Conservation (phyloP, 345 rosid genomes). For the Brassica rapa region DNA sequence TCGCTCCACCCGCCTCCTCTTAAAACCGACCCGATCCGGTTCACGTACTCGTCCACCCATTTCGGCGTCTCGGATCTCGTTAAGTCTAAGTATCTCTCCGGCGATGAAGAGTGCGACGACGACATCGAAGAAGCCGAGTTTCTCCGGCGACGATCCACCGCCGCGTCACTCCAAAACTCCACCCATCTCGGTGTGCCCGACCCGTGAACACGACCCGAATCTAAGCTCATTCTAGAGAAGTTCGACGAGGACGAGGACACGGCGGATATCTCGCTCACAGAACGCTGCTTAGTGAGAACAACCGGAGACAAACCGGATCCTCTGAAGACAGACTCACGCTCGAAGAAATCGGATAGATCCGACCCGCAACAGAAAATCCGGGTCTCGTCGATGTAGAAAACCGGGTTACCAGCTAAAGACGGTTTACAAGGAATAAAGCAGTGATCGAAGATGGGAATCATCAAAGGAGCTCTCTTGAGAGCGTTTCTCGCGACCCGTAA, state of each 20-base stretch:
- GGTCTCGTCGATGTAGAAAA: conserved; percentile 86
- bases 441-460: conserved; percentile 89
- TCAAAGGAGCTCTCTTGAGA: conserved; percentile 79
- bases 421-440: conserved; percentile 95
- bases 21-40: conserved; percentile 75
- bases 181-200: conserved; percentile 86
- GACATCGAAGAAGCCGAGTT: conserved; percentile 53
- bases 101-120: conserved; percentile 68
- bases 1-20: conserved; percentile 92
- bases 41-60: conserved; percentile 84
- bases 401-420: conserved; percentile 89
- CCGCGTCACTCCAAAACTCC: conserved; percentile 94
- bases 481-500: conserved; percentile 82
- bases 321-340: conserved; percentile 72
- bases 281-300: conserved; percentile 57
- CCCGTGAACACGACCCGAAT: conserved; percentile 47
- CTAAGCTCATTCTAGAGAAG: conserved; percentile 66
- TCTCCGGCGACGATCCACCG: conserved; percentile 72
- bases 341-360: conserved; percentile 91
- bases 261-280: conserved; percentile 62
- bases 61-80: conserved; percentile 66
- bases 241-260: conserved; percentile 43
- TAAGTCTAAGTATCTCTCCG: conserved; percentile 69
- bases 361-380: conserved; percentile 89
- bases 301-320: conserved; percentile 51